Evolutionary conservation across 805 yeast species (phyloP).

Genomic region (Kodamaea kaohsiungensis): DNA sequence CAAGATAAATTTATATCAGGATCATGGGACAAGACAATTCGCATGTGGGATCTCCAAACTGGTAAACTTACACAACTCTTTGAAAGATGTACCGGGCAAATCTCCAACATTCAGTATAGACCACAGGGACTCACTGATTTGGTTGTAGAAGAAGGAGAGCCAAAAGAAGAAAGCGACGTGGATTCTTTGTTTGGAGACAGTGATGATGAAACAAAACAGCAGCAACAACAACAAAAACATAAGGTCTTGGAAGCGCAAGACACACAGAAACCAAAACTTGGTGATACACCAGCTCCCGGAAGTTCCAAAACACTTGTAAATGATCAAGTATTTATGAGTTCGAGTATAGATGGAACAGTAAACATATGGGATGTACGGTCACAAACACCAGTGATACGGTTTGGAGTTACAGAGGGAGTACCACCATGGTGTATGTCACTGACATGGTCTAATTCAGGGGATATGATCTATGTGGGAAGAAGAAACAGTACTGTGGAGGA

Average conservation of each 20-base stretch:
- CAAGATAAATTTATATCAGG: conserved; percentile 77
- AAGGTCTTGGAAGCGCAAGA: conserved; percentile 5
- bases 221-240: conserved; percentile 8
- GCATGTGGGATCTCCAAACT: conserved; percentile 83
- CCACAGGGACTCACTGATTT: conserved; percentile 56
- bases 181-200: conserved; percentile 51
- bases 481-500: conserved; percentile 87
- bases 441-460: conserved; percentile 86
- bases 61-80: conserved; percentile 57
- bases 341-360: conserved; percentile 80
- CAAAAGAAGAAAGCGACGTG: conserved; percentile 14
- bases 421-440: conserved; percentile 97
- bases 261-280: not conserved
- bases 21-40: conserved; percentile 82
- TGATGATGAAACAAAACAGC: conserved; percentile 31
- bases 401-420: conserved; percentile 59
- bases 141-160: conserved; percentile 19
- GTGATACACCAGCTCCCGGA: conserved; percentile 11
- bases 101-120: conserved; percentile 72
- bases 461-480: conserved; percentile 77
- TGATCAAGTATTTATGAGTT: conserved; percentile 65
- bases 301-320: conserved; percentile 26
- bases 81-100: conserved; percentile 69
- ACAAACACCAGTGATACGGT: conserved; percentile 44
- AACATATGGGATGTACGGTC: conserved; percentile 81